These are phyloP conservation scores for Fusarium redolens DNA, from an alignment of 2,329 filamentous ascomycete genomes.

Conservation along the genomic window DNA sequence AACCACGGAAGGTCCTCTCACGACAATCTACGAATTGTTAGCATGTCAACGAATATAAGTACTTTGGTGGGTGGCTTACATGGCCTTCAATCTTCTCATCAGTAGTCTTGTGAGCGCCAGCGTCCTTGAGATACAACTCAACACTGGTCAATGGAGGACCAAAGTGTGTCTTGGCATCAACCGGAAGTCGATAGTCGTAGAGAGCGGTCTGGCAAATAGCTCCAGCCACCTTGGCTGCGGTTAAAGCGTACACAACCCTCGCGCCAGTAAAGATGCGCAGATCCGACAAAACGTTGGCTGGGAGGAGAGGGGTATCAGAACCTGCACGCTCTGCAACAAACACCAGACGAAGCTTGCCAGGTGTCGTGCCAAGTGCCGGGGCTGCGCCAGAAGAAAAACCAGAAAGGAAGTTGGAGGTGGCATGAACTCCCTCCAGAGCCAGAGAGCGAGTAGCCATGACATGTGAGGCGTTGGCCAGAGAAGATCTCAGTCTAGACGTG, in stretches of 20 bases:
- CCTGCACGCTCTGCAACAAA: slow-evolving; percentile 81
- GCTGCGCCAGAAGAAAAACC: slow-evolving; percentile 67
- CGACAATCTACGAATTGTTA: slow-evolving; percentile 67
- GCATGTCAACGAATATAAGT: background rate
- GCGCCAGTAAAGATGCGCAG: slow-evolving; percentile 84
- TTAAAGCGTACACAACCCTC: slow-evolving; percentile 86
- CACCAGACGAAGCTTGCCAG: slow-evolving; percentile 82
- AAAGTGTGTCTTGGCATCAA: slow-evolving; percentile 70
- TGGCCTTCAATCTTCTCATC: slow-evolving; percentile 72
- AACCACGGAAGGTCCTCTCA: slow-evolving; percentile 78
- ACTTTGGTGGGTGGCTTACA: slow-evolving; percentile 57
- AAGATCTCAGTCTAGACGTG: slow-evolving; percentile 67
- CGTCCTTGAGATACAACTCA: slow-evolving; percentile 80
- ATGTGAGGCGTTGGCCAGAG: slow-evolving; percentile 75
- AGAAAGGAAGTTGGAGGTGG: slow-evolving; percentile 63
- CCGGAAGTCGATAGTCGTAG: slow-evolving; percentile 81
- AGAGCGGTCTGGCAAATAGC: slow-evolving; percentile 88
- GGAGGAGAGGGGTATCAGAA: slow-evolving; percentile 71
- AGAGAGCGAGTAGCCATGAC: slow-evolving; percentile 77
- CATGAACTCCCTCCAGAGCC: slow-evolving; percentile 76
- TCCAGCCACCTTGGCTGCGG: slow-evolving; percentile 85
- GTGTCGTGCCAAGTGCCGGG: slow-evolving; percentile 69
- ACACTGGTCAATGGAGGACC: slow-evolving; percentile 83
- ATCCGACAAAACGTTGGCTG: slow-evolving; percentile 78
- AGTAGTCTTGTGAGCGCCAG: slow-evolving; percentile 68